Evolutionary conservation across 345 rosid species (phyloP), one percentile per base, ranked within the genome.

Genomic region (Punica granatum): DNA sequence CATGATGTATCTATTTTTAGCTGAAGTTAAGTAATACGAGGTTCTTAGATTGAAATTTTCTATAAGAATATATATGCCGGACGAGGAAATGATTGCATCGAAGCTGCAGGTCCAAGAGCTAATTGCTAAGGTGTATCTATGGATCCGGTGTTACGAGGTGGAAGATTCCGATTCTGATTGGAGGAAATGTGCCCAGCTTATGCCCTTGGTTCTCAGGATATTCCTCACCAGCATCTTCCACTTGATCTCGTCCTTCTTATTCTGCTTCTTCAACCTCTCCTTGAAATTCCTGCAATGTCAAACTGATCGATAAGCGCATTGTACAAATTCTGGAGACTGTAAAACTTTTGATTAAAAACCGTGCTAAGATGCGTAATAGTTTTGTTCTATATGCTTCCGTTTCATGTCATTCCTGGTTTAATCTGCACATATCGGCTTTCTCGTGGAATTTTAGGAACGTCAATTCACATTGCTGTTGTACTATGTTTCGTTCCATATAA

Each of bases 221-320:
- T 86, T 90, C 67, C 82, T 85, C 77, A 86, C 82, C 21, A 93
- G 79, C 16, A 83, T 89, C 81, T 79, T 69, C 96, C 96, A 89
- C 74, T 69, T 92, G 1, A 71, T 54, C 81, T 81, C 89, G 71
- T 89, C 92, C 74, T 89, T 88, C 78, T 88, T 88, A 87, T 81
- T 81, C 70, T 86, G 96, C 62, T 70, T 86, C 81, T 54, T 79
- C 26, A 75, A 78, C 88, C 75, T 90, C 78, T 69, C 84, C 83
- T 81, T 88, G 67, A 92, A 86, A 70, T 77, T 93, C 76, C 96
- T 85, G 30, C 43, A 63, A 26, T 56, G 25, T 63, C 66, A 63
- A 36, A 25, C 48, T 4, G 32, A 63, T 30, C n/a, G 42, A 26
- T 35, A 1, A 14, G 43, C 15, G 0, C 23, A 31, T 21, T n/a